A percentile compares a stretch with the other conserved stretches of the same genome.
Conservation (phyloP, 2,329 filamentous ascomycete genomes). For the Monilinia vaccinii-corymbosi region DNA sequence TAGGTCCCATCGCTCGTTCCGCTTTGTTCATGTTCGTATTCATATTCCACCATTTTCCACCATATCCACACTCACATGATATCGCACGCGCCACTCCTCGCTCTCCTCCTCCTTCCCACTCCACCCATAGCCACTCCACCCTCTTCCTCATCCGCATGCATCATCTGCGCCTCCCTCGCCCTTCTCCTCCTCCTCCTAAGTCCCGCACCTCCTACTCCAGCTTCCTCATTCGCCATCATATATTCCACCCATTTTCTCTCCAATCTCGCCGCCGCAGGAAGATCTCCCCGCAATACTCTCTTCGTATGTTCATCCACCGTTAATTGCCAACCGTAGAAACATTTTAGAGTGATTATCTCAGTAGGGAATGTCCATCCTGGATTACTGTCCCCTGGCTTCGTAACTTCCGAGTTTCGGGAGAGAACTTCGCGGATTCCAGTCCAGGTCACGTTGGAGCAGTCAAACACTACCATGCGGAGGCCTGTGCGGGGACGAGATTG, state of each 20-base stretch:
- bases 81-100: conserved; percentile 53
- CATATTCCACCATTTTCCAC: not conserved
- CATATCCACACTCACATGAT: conserved; percentile 47
- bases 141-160: conserved; percentile 75
- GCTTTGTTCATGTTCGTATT: not conserved
- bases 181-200: conserved; percentile 63
- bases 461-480: conserved; percentile 74
- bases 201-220: conserved; percentile 57
- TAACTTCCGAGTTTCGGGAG: conserved; percentile 71
- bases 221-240: conserved; percentile 87
- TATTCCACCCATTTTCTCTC: conserved; percentile 90
- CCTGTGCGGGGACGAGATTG: conserved; percentile 35
- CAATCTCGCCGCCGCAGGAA: conserved; percentile 63
- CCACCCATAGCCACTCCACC: conserved; percentile 41
- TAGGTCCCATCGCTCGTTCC: not conserved
- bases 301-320: conserved; percentile 91
- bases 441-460: conserved; percentile 90
- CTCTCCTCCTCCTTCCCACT: conserved; percentile 44
- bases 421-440: conserved; percentile 81
- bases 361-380: conserved; percentile 46
- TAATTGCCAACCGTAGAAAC: conserved; percentile 91
- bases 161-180: conserved; percentile 70
- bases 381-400: conserved; percentile 34
- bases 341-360: conserved; percentile 79
- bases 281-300: conserved; percentile 69